Percentiles rank a stretch among this genome's conserved stretches.
These are phyloP conservation scores for Blastobotrys indianensis DNA, from an alignment of 1,139 yeast genomes.

Conservation along the genomic window DNA sequence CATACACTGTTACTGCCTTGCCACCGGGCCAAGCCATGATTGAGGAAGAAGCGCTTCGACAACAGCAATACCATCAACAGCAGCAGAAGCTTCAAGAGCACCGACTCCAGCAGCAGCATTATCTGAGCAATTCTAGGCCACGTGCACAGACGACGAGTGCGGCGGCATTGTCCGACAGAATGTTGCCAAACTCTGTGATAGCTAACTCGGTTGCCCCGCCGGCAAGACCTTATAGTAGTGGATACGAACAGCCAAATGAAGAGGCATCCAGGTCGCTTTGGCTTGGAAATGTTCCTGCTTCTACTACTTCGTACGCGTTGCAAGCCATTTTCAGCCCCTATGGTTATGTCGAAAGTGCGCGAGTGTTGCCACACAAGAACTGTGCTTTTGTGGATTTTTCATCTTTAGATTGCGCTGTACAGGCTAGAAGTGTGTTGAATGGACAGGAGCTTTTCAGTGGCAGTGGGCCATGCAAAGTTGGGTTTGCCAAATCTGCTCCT, in stretches of 20 bases:
- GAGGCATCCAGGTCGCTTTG: conserved; percentile 57
- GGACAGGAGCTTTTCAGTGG: conserved; percentile 82
- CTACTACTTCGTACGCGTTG: conserved; percentile 41
- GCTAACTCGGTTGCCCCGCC: neutral
- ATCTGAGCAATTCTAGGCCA: conserved; percentile 15
- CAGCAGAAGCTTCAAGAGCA: conserved; percentile 14
- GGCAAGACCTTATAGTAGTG: neutral
- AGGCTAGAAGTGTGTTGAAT: conserved; percentile 67
- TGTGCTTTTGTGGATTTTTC: conserved; percentile 72
- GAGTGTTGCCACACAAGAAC: conserved; percentile 48
- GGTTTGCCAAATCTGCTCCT: conserved; percentile 36
- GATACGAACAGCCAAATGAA: conserved; percentile 1
- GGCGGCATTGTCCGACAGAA: conserved; percentile 8
- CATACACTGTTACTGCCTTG: conserved; percentile 35
- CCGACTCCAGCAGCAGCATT: conserved; percentile 6
- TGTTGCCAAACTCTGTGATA: conserved; percentile 1
- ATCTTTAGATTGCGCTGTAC: conserved; percentile 66
- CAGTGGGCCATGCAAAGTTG: conserved; percentile 37
- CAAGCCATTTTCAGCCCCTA: conserved; percentile 45
- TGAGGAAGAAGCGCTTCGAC: conserved; percentile 15
- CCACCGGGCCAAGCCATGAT: conserved; percentile 22
- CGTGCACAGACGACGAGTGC: conserved; percentile 22
- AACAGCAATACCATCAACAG: conserved; percentile 18
- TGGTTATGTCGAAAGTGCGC: conserved; percentile 53
- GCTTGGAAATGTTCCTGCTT: conserved; percentile 67